Conservation (phyloP, 1,139 yeast species). For the Yamadazyma triangularis region DNA sequence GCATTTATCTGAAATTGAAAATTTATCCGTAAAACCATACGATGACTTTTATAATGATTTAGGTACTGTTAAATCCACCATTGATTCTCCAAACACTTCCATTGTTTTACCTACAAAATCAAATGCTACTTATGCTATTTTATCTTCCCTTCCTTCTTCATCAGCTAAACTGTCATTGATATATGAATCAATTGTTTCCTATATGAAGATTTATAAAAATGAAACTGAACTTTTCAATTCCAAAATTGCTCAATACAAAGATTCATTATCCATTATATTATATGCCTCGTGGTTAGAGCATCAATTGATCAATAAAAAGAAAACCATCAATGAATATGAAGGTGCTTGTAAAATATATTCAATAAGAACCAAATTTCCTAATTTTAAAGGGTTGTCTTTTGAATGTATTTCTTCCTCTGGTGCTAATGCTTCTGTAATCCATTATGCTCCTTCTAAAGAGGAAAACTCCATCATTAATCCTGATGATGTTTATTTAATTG, state of each 20-base stretch:
- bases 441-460: slow-evolving; percentile 49
- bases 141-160: slow-evolving; percentile 26
- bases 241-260: slow-evolving; percentile 40
- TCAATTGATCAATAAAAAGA: slow-evolving; percentile 23
- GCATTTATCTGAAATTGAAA: slow-evolving; percentile 22
- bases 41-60: slow-evolving; percentile 29
- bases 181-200: slow-evolving; percentile 31
- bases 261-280: slow-evolving; percentile 38
- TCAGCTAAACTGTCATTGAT: slow-evolving; percentile 20
- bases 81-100: slow-evolving; percentile 12
- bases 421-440: slow-evolving; percentile 51
- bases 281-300: slow-evolving; percentile 42
- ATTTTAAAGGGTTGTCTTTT: slow-evolving; percentile 50
- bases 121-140: slow-evolving; percentile 31
- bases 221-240: slow-evolving; percentile 34
- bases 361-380: slow-evolving; percentile 38
- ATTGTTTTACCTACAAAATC: slow-evolving; percentile 31
- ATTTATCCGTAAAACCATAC: slow-evolving; percentile 28
- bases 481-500: slow-evolving; percentile 38
- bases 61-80: slow-evolving; percentile 16
- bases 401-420: slow-evolving; percentile 54
- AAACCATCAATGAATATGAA: slow-evolving; percentile 31
- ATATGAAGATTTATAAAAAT: slow-evolving; percentile 35
- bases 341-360: slow-evolving; percentile 41
- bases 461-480: slow-evolving; percentile 39